Base-by-base conservation (phyloP, 495 filamentous ascomycete genomes). In the Aspergillus hancockii region DNA sequence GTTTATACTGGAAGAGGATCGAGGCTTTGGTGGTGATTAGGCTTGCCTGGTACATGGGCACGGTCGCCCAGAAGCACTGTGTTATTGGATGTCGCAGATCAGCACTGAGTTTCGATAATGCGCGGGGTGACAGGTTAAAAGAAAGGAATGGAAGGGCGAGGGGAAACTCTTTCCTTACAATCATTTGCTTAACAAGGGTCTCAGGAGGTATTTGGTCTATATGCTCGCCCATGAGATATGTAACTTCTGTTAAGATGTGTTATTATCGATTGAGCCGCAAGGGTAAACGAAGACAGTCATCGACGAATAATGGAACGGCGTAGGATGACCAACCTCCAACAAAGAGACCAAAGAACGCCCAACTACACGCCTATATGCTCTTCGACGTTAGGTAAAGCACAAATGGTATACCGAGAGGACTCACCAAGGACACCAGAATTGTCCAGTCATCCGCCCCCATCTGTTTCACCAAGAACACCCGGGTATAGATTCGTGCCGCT, bases 391-490 rank as follows among this genome's bases (percentile, higher is more conserved):
- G 23, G 31, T 25, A 22, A 10, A 47, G 25, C 13, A 13, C 34
- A 12, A 8, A 28, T 9, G 3, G 12, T 2, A 10, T 10, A 36
- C 22, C 8, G 13, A 25, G 31, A 4, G 12, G 13, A 43, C 68
- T 47, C 67, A 75, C 72, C 38, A 73, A 52, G 8, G 71, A 58
- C 31, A 69, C 31, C 10, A 71, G 1, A 43, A 75, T 67, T 19
- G 68, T 63, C 59, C 71, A 74, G 62, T 79, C 83, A 66, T 64
- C 91, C 16, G 76, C 74, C 25, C 88, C 89, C 25, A 75, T 80
- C 47, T 85, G 83, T 70, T 81, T 84, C 70, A 78, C 83, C 18
- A 78, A 69, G 43, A 69, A 80, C 25, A 79, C 79, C 66, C 84
- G 85, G 68, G 82, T 83, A 23, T 77, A 85, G 34, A 77, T 65